A percentile compares a stretch with the other conserved stretches of the same genome.
These are phyloP conservation scores for Eimeria brunetti DNA, from an alignment of 169 alveolate species.

Conservation along the genomic window DNA sequence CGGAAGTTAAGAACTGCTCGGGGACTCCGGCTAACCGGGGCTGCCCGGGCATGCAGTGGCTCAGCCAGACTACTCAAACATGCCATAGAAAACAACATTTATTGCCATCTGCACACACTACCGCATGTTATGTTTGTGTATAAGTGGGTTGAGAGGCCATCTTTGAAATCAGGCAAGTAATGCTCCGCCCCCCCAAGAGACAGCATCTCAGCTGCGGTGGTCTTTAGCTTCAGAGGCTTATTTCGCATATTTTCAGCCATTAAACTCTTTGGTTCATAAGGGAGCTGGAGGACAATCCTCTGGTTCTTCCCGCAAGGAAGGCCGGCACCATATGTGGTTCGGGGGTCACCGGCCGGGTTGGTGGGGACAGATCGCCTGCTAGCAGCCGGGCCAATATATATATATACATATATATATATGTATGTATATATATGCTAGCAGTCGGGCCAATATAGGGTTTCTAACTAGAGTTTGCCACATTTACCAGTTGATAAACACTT, in stretches of 20 bases:
- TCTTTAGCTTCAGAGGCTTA: not conserved
- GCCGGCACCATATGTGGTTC: not conserved
- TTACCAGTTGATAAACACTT: not conserved
- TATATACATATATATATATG: too few species aligned
- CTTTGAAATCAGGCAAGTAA: slow-evolving; percentile 4
- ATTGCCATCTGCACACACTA: not conserved
- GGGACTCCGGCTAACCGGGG: slow-evolving; percentile 7
- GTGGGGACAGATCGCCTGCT: not conserved
- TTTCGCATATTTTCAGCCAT: not conserved
- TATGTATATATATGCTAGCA: not conserved
- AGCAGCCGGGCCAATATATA: not conserved
- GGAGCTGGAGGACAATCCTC: not conserved
- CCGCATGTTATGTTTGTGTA: not conserved
- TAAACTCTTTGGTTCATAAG: not conserved
- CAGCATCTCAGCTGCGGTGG: not conserved
- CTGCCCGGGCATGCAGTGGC: slow-evolving; percentile 29
- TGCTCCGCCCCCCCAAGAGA: not conserved
- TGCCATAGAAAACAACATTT: not conserved
- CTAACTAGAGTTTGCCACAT: not conserved
- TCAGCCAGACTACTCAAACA: not conserved
- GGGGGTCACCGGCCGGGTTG: not conserved
- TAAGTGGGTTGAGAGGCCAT: not conserved
- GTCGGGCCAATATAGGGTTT: not conserved
- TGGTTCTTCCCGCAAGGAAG: not conserved
- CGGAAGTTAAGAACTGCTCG: slow-evolving; percentile 5